Percentiles rank a stretch among this genome's conserved stretches.
phyloP scores from a whole-genome alignment of 768 basidiomycete species.

The Mycena vitilis region DNA sequence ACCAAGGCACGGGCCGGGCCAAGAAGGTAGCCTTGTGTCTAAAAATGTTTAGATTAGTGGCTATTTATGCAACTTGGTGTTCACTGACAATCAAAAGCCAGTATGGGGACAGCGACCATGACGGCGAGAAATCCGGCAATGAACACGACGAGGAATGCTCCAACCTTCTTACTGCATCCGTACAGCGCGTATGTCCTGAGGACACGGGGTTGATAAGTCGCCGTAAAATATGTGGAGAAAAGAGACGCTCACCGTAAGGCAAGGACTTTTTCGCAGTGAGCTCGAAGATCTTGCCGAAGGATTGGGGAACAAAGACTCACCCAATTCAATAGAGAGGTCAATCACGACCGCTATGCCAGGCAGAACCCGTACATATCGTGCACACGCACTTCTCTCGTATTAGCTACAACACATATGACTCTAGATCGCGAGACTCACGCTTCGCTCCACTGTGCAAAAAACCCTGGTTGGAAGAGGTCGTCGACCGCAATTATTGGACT shows the following conservation, averaged over 20 bases:
- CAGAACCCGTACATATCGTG: conserved; percentile 29
- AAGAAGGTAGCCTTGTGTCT: conserved; percentile 32
- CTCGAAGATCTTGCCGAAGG: background rate
- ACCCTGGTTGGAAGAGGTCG: conserved; percentile 11
- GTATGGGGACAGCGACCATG: conserved; percentile 35
- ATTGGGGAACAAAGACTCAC: conserved; percentile 7
- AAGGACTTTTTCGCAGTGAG: conserved; percentile 20
- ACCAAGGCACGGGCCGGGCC: conserved; percentile 36
- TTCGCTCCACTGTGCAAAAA: conserved; percentile 34
- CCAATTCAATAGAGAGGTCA: conserved; percentile 31
- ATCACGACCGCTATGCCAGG: conserved; percentile 36
- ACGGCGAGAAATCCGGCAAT: conserved; percentile 33
- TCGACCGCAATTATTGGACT: background rate
- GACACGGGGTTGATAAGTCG: background rate
- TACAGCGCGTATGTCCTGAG: conserved; percentile 31
- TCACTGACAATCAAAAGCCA: conserved; percentile 33
- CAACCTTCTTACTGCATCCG: conserved; percentile 25
- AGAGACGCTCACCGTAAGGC: conserved; percentile 25
- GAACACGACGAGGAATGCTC: conserved; percentile 18
- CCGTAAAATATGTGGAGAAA: background rate
- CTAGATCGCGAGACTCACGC: conserved; percentile 14
- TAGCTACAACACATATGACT: background rate
- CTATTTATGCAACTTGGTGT: background rate
- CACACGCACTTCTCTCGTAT: conserved; percentile 13
- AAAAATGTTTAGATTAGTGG: background rate